Base-by-base conservation (phyloP, 1,139 yeast genomes). In the Geotrichum bryndzae region DNA sequence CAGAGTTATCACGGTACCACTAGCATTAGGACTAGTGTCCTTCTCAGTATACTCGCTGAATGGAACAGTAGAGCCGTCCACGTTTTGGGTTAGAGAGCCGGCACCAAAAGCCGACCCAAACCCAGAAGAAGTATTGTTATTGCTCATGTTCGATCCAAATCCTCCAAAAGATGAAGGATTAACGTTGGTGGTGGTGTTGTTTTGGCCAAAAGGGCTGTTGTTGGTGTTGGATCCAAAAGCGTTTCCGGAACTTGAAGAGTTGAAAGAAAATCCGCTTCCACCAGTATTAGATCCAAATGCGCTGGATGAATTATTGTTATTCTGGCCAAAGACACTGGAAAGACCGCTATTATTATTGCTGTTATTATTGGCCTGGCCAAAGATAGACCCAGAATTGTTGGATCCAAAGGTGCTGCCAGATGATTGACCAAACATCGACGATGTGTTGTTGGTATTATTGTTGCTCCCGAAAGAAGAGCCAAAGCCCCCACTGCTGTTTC, bases 11-110 rank as follows among this genome's bases (percentile, higher is more conserved):
- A 82, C 68, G 23, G 60, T 62, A 25, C 58, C 64, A 25, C 65
- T 54, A 15, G 69, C 66, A 23, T 68, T 69, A 13, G 70, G 65
- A 2, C 83, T 78, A 22, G 84, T 75, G 69, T 94, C 99, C 72
- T 88, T 89, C 72, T 94, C 98, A 53, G 84, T 79, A 70, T 84
- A 87, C 3, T 96, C 90, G 68, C 83, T 84, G 59, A 82, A 76
- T n/a, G 62, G 63, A 29, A 56, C 53, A 38, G 59, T 45, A 23
- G 61, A 56, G n/a, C 62, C 62, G 13, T 58, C 46, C 59, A 18
- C 65, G 48, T 18, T 61, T 53, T 15, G 62, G 6, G 46, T 41
- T n/a, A 41, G 18, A 41, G 46, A 11, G n/a, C 22, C 22, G 22
- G 46, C 18, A 15, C 46, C 46, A 41, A 41, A 41, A 15, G 46